Percentiles rank a stretch among this genome's conserved stretches.
Evolutionary conservation across 2,329 filamentous ascomycete genomes (phyloP).

Genomic region (Fusarium pseudoanthophilum): DNA sequence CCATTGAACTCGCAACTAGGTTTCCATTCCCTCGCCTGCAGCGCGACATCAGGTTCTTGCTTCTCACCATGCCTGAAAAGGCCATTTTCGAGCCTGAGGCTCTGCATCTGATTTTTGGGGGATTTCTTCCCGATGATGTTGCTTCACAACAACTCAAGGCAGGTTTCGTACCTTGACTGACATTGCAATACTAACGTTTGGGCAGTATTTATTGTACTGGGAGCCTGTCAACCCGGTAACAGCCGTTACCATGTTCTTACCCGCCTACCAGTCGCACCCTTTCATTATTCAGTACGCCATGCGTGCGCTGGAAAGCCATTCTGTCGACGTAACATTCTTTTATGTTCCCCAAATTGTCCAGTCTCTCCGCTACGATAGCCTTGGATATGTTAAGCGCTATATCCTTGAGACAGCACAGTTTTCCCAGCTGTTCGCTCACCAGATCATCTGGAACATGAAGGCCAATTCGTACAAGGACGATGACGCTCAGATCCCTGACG

Average conservation of each 20-base stretch:
- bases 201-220: constrained; percentile 90
- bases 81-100: constrained; percentile 85
- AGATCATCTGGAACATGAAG: constrained; percentile 99
- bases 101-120: constrained; percentile 82
- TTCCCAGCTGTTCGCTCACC: constrained; percentile 97
- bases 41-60: constrained; percentile 79
- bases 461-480: constrained; percentile 99
- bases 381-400: constrained; percentile 96
- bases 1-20: constrained; percentile 83
- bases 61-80: constrained; percentile 86
- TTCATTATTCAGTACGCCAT: constrained; percentile 97
- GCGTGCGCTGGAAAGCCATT: constrained; percentile 91
- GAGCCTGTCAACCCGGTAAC: constrained; percentile 91
- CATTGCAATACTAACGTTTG: constrained; percentile 25
- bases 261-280: constrained; percentile 89
- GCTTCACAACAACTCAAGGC: constrained; percentile 85
- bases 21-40: constrained; percentile 80
- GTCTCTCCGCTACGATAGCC: constrained; percentile 87
- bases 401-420: constrained; percentile 97
- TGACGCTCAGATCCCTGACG: constrained; percentile 87
- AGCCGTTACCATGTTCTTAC: constrained; percentile 92
- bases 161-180: constrained; percentile 25
- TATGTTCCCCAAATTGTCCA: constrained; percentile 99
- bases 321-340: constrained; percentile 98
- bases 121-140: constrained; percentile 80